These are phyloP conservation scores for Delitschia confertaspora DNA, from an alignment of 495 filamentous ascomycete genomes.

Conservation along the genomic window DNA sequence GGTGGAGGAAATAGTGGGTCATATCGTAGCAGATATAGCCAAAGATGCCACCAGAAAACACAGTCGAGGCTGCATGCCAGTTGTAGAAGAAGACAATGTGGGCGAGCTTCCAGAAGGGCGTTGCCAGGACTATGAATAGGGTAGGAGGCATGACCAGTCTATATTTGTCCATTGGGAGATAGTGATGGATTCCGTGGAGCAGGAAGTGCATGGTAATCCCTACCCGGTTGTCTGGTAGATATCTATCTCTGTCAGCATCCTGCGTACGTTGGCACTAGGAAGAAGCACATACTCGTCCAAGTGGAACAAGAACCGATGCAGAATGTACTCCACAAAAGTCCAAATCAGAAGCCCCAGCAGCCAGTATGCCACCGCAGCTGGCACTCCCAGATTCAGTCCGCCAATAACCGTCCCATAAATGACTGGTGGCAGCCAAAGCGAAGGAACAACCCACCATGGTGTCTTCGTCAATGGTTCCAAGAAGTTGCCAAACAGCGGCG, in stretches of 20 bases:
- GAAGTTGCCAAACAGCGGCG: constrained; percentile 95
- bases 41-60: constrained; percentile 85
- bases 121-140: constrained; percentile 74
- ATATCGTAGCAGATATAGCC: constrained; percentile 95
- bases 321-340: constrained; percentile 80
- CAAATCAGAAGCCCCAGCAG: constrained; percentile 61
- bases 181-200: constrained; percentile 96
- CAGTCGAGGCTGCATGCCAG: constrained; percentile 67
- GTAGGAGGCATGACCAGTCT: constrained; percentile 95
- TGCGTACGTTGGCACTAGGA: constrained; percentile 13
- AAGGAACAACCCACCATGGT: constrained; percentile 82
- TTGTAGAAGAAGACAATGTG: constrained; percentile 76
- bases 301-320: constrained; percentile 94
- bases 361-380: constrained; percentile 48
- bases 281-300: constrained; percentile 62
- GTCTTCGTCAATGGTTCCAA: constrained; percentile 91
- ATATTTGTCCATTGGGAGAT: constrained; percentile 95
- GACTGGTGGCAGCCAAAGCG: constrained; percentile 77
- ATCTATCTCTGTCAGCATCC: constrained; percentile 41
- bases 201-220: constrained; percentile 83
- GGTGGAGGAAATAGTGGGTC: constrained; percentile 99
- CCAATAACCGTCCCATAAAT: constrained; percentile 65
- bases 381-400: constrained; percentile 44
- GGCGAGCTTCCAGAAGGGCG: constrained; percentile 89
- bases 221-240: constrained; percentile 86